These are phyloP conservation scores for Dryas alaskensis DNA, from an alignment of 306 rosid species.

Conservation along the genomic window DNA sequence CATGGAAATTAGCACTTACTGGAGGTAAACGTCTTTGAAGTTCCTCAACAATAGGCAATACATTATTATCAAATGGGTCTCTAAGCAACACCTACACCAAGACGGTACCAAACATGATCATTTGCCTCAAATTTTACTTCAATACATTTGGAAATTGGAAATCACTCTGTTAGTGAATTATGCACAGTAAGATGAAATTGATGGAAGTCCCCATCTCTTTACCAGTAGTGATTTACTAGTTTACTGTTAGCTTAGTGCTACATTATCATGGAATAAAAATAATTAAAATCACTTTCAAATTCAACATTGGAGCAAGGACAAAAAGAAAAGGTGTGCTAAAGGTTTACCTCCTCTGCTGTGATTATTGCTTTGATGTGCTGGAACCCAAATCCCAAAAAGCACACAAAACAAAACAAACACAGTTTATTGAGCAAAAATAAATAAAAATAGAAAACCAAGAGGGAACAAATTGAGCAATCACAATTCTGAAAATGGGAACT, in stretches of 20 bases:
- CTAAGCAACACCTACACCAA: constrained; percentile 59
- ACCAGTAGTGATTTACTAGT: not conserved
- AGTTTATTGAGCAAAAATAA: not conserved
- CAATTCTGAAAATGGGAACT: not conserved
- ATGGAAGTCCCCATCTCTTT: too few relatives aligned
- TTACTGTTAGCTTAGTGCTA: not conserved
- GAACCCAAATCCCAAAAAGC: constrained; percentile 19
- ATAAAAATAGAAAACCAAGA: not conserved
- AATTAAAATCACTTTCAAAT: not conserved
- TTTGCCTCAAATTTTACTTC: not conserved
- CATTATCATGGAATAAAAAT: not conserved
- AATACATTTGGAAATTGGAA: not conserved
- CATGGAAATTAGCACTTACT: constrained; percentile 26
- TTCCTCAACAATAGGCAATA: constrained; percentile 63
- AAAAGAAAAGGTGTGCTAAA: not conserved
- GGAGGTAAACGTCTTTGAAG: constrained; percentile 56
- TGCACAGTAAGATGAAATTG: not conserved
- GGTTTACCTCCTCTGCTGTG: constrained; percentile 69
- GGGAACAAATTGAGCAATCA: not conserved
- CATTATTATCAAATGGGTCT: constrained; percentile 66
- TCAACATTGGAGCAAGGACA: not conserved
- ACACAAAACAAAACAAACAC: not conserved
- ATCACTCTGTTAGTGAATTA: not conserved
- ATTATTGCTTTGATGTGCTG: constrained; percentile 88
- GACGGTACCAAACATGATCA: not conserved